These are phyloP conservation scores for Paramecium caudatum DNA, from an alignment of 73 alveolate species.

Conservation along the genomic window DNA sequence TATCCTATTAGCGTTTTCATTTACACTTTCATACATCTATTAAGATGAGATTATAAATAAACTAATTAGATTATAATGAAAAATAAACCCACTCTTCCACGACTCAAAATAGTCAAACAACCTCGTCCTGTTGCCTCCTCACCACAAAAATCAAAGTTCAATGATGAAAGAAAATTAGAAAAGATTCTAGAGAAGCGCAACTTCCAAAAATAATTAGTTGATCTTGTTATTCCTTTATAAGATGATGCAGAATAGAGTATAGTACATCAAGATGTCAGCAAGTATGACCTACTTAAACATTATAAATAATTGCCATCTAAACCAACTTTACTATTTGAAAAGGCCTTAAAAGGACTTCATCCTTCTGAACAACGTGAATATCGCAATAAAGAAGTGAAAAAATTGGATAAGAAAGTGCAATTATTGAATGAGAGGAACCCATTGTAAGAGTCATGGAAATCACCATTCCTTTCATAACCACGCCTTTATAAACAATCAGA, in stretches of 20 bases:
- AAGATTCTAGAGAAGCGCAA: conserved; percentile 11
- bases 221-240: neutral
- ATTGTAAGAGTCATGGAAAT: conserved; percentile 42
- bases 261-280: neutral
- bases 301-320: neutral
- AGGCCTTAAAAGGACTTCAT: conserved; percentile 56
- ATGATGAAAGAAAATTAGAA: conserved; percentile 51
- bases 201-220: conserved; percentile 23
- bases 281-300: conserved; percentile 27
- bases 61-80: too few species aligned
- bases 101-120: neutral
- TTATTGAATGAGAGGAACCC: conserved; percentile 52
- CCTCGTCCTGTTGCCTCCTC: neutral
- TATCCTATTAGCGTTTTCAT: too few species aligned
- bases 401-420: conserved; percentile 58
- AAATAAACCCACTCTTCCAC: neutral
- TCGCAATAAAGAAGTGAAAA: neutral
- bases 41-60: too few species aligned
- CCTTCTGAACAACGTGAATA: conserved; percentile 21
- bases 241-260: conserved; percentile 54
- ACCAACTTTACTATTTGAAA: conserved; percentile 48
- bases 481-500: neutral
- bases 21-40: too few species aligned
- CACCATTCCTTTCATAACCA: conserved; percentile 53
- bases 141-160: neutral